phyloP scores from a whole-genome alignment of 1,139 yeast genomes.

The Candida freyschussii region DNA sequence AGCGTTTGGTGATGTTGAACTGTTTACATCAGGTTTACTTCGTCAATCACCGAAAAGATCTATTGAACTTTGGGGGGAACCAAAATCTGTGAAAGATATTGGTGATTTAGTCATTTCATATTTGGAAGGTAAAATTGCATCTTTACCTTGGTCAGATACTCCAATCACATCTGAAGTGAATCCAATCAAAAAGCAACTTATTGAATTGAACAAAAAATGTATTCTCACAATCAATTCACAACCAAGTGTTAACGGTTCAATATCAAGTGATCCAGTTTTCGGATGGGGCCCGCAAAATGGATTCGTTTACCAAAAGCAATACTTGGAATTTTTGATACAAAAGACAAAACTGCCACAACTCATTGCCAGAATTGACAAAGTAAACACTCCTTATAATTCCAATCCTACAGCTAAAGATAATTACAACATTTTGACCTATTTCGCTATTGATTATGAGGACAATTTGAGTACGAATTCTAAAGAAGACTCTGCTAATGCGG shows the following conservation, averaged over 20 bases:
- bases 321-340: slow-evolving; percentile 78
- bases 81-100: slow-evolving; percentile 54
- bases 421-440: slow-evolving; percentile 61
- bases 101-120: slow-evolving; percentile 59
- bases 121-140: slow-evolving; percentile 61
- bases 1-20: slow-evolving; percentile 83
- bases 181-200: slow-evolving; percentile 54
- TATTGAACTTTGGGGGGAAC: slow-evolving; percentile 82
- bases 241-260: slow-evolving; percentile 82
- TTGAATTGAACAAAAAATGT: slow-evolving; percentile 59
- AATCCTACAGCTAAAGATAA: slow-evolving; percentile 34
- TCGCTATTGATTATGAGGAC: slow-evolving; percentile 66
- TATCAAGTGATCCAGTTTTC: slow-evolving; percentile 62
- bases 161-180: slow-evolving; percentile 77
- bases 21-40: slow-evolving; percentile 71
- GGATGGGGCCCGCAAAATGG: slow-evolving; percentile 99
- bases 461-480: slow-evolving; percentile 62
- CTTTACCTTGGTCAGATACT: slow-evolving; percentile 95
- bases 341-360: slow-evolving; percentile 42
- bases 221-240: slow-evolving; percentile 87
- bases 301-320: slow-evolving; percentile 89
- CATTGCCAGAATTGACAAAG: slow-evolving; percentile 36
- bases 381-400: slow-evolving; percentile 25
- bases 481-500: slow-evolving; percentile 78
- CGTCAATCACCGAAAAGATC: slow-evolving; percentile 79